These are phyloP conservation scores for Coniochaeta ligniaria DNA, from an alignment of 2,329 filamentous ascomycete genomes.

Conservation along the genomic window DNA sequence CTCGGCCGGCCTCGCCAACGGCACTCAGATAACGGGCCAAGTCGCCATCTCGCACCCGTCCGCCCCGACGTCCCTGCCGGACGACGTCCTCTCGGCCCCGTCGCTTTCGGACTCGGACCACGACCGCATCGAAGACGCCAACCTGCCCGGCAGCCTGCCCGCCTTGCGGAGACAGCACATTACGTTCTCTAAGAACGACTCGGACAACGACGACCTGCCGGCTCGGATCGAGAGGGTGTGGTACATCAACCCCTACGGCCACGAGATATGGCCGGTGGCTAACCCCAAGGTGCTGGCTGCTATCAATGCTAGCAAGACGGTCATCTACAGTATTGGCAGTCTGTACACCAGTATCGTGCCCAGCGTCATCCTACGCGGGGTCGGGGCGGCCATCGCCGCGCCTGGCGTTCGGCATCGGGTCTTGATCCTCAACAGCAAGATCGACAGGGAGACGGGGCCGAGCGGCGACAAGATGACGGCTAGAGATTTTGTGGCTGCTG, in stretches of 20 bases:
- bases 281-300: conserved; percentile 74
- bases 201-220: conserved; percentile 63
- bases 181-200: conserved; percentile 66
- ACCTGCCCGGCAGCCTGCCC: conserved; percentile 73
- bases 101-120: conserved; percentile 34
- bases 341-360: conserved; percentile 87
- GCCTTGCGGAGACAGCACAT: conserved; percentile 76
- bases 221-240: conserved; percentile 75
- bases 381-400: conserved; percentile 56
- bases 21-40: conserved; percentile 76
- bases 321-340: conserved; percentile 91
- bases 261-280: conserved; percentile 79
- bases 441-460: conserved; percentile 83
- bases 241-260: conserved; percentile 99
- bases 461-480: conserved; percentile 58
- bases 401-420: conserved; percentile 57
- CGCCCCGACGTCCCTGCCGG: conserved; percentile 48
- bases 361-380: conserved; percentile 67
- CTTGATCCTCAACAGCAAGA: conserved; percentile 73
- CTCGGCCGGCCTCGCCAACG: conserved; percentile 71
- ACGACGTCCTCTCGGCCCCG: conserved; percentile 13
- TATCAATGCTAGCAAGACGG: conserved; percentile 53
- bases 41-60: conserved; percentile 87
- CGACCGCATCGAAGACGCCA: conserved; percentile 70
- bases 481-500: conserved; percentile 73